These are phyloP conservation scores for Neurospora sp. DNA, from an alignment of 495 filamentous ascomycete species.

Conservation along the genomic window DNA sequence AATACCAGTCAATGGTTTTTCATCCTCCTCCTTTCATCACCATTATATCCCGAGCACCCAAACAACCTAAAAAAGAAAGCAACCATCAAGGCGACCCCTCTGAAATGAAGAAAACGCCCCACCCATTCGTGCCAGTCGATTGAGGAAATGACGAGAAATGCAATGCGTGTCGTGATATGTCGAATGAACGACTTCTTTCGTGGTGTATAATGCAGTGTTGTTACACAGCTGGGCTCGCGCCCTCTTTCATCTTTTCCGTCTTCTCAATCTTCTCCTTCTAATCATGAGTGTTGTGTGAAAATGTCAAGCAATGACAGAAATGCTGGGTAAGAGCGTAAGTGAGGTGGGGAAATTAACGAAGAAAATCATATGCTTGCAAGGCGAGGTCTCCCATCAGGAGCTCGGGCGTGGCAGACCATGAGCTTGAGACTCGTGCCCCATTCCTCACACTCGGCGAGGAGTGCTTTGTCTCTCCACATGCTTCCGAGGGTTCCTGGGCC, in stretches of 20 bases:
- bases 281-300: neutral
- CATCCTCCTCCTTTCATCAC: neutral
- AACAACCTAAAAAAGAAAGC: neutral
- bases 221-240: conserved; percentile 8
- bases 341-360: neutral
- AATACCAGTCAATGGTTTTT: neutral
- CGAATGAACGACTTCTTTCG: neutral
- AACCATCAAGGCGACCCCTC: neutral
- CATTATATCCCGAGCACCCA: neutral
- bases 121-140: neutral
- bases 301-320: neutral
- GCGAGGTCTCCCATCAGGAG: conserved; percentile 29
- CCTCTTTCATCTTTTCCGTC: conserved; percentile 10
- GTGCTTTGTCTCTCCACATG: conserved; percentile 69
- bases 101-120: neutral
- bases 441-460: conserved; percentile 79
- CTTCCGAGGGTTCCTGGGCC: conserved; percentile 42
- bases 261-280: neutral
- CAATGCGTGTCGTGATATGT: neutral
- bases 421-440: conserved; percentile 80
- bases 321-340: neutral
- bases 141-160: neutral
- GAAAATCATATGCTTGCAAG: conserved; percentile 34
- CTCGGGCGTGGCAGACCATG: conserved; percentile 75
- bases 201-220: neutral